phyloP scores from a whole-genome alignment of 768 basidiomycete genomes.

The Boletus rubropictus region DNA sequence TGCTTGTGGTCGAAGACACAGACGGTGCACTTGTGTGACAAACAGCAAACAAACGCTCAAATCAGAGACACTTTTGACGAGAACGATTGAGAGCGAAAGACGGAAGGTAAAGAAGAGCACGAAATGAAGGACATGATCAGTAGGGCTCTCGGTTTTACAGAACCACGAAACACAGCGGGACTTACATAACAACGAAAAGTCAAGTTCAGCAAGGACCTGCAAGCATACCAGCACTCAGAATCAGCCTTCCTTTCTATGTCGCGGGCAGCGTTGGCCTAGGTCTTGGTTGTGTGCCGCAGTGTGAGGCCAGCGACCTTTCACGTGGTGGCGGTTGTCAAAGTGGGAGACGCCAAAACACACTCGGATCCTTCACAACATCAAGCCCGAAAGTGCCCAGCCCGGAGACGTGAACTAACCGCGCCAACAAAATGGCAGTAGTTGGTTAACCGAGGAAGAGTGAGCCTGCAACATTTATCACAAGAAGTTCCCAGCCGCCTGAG shows the following conservation, averaged over 20 bases:
- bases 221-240: slow-evolving; percentile 31
- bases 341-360: slow-evolving; percentile 24
- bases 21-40: slow-evolving; percentile 18
- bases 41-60: slow-evolving; percentile 32
- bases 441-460: slow-evolving; percentile 18
- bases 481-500: slow-evolving; percentile 24
- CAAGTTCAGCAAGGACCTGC: slow-evolving; percentile 22
- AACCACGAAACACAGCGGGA: slow-evolving; percentile 24
- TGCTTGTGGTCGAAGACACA: slow-evolving; percentile 21
- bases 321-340: slow-evolving; percentile 29
- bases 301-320: slow-evolving; percentile 24
- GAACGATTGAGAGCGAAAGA: slow-evolving; percentile 18
- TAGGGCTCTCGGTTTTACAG: slow-evolving; percentile 15
- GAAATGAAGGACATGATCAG: slow-evolving; percentile 20
- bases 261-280: slow-evolving; percentile 11
- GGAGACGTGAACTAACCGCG: slow-evolving; percentile 19
- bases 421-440: slow-evolving; percentile 16
- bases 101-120: slow-evolving; percentile 17
- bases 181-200: slow-evolving; percentile 33
- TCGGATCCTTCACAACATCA: slow-evolving; percentile 27
- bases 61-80: slow-evolving; percentile 24
- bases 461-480: slow-evolving; percentile 23
- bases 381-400: slow-evolving; percentile 12
- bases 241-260: slow-evolving; percentile 25
- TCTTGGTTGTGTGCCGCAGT: slow-evolving; percentile 19